Percentiles rank a stretch among this genome's conserved stretches.
phyloP scores from a whole-genome alignment of 2,329 filamentous ascomycete genomes.

The Diaporthe amygdali region DNA sequence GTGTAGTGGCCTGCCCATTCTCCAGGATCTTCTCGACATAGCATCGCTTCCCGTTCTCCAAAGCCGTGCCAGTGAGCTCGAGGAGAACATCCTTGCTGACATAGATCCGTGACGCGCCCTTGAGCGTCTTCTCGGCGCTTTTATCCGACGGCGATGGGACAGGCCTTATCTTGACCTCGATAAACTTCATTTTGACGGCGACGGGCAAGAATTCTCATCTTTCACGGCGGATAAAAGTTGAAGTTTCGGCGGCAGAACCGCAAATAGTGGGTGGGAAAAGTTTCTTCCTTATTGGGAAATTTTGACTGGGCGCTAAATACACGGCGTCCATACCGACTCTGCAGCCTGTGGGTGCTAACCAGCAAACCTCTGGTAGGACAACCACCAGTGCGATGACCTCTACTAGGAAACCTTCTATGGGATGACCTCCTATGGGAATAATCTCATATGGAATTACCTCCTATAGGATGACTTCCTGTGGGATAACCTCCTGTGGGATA shows the following conservation, averaged over 20 bases:
- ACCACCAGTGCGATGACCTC: background rate
- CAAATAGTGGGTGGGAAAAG: background rate
- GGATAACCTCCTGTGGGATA: background rate
- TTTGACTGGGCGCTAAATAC: background rate
- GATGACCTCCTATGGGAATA: too few relatives aligned
- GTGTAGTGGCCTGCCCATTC: conserved; percentile 27
- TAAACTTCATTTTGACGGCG: conserved; percentile 18
- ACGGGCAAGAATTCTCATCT: background rate
- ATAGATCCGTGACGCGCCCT: conserved; percentile 52
- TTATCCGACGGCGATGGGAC: conserved; percentile 40
- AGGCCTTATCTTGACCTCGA: conserved; percentile 45
- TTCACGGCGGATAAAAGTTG: background rate
- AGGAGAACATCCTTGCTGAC: conserved; percentile 53
- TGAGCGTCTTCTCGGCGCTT: conserved; percentile 47
- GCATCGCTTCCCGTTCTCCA: conserved; percentile 46
- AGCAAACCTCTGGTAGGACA: too few relatives aligned
- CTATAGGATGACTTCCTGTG: background rate
- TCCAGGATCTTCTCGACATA: conserved; percentile 29
- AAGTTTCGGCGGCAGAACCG: background rate
- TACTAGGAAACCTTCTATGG: background rate
- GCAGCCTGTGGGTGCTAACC: too few relatives aligned
- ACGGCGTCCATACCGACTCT: too few relatives aligned
- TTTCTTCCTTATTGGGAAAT: background rate
- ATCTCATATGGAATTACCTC: background rate
- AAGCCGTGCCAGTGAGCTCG: conserved; percentile 44